A percentile compares a stretch with the other conserved stretches of the same genome.
Conservation (phyloP, 257 asterid genomes). For the Perilla frutescens region DNA sequence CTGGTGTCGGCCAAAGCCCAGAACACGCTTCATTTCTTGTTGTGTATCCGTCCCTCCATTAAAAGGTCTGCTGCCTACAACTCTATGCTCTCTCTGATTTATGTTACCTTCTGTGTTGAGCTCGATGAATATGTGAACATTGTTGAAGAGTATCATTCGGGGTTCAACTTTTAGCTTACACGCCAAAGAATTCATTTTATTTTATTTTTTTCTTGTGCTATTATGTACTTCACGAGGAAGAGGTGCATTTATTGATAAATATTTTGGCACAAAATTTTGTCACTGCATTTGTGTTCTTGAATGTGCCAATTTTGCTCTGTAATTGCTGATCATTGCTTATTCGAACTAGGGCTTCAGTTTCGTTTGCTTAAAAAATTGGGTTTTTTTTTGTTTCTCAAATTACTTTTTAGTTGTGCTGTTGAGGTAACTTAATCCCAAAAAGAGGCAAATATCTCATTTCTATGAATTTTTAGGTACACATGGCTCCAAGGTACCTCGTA, state of each 20-base stretch:
- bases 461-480: conserved; percentile 50
- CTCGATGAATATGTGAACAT: conserved; percentile 10
- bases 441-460: conserved; percentile 3
- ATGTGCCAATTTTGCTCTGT: conserved; percentile 11
- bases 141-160: conserved; percentile 5
- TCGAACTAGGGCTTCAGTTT: conserved; percentile 14
- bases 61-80: conserved; percentile 50
- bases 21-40: conserved; percentile 54
- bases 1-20: conserved; percentile 46
- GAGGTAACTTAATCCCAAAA: not conserved
- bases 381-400: not conserved
- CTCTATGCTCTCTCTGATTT: not conserved
- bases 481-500: conserved; percentile 59
- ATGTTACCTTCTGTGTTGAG: not conserved
- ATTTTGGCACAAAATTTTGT: conserved; percentile 20
- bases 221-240: conserved; percentile 12
- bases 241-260: not conserved
- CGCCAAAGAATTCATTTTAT: not conserved
- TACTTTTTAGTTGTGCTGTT: conserved; percentile 14
- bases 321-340: conserved; percentile 10
- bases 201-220: not conserved
- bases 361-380: not conserved
- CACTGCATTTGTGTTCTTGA: conserved; percentile 16
- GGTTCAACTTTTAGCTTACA: not conserved
- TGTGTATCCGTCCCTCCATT: conserved; percentile 53